These are phyloP conservation scores for Nigrospora sphaerica DNA, from an alignment of 2,329 filamentous ascomycete genomes.

Conservation along the genomic window DNA sequence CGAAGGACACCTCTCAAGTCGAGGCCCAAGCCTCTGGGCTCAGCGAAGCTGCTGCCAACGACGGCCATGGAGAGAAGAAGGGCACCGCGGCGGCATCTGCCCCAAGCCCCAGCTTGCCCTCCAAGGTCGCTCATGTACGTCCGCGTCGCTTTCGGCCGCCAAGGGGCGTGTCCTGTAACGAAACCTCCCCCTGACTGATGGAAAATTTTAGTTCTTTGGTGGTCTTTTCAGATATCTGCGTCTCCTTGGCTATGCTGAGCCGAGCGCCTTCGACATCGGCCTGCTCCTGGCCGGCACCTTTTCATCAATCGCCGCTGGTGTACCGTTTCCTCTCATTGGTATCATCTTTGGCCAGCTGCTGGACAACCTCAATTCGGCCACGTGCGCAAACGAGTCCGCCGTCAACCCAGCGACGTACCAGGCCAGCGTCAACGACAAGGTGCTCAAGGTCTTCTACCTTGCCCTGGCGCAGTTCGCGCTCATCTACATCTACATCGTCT, in stretches of 20 bases:
- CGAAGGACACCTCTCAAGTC: no score
- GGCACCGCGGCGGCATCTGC: no score
- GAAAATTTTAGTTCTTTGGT: conserved; percentile 5
- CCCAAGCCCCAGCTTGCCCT: no score
- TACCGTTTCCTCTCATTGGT: conserved; percentile 56
- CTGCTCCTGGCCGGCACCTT: conserved; percentile 31
- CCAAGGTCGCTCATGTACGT: no score
- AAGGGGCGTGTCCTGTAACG: no score
- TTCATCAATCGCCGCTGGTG: conserved; percentile 48
- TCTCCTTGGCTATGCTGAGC: conserved; percentile 37
- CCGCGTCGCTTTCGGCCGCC: no score
- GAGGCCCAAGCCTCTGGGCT: no score
- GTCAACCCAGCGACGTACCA: conserved; percentile 23
- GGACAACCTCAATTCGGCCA: conserved; percentile 51
- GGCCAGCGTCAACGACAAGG: conserved; percentile 37
- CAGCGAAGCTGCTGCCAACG: no score
- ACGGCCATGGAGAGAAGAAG: no score
- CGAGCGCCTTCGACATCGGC: conserved; percentile 32
- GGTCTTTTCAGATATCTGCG: conserved; percentile 33
- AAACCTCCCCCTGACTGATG: not conserved
- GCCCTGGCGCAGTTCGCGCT: conserved; percentile 49
- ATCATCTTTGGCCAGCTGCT: conserved; percentile 59
- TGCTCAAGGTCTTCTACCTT: conserved; percentile 52
- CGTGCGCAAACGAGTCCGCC: conserved; percentile 33
- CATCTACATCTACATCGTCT: conserved; percentile 50